Percentiles rank a stretch among this genome's conserved stretches.
phyloP scores from a whole-genome alignment of 768 basidiomycete genomes.

The Epithele typhae region DNA sequence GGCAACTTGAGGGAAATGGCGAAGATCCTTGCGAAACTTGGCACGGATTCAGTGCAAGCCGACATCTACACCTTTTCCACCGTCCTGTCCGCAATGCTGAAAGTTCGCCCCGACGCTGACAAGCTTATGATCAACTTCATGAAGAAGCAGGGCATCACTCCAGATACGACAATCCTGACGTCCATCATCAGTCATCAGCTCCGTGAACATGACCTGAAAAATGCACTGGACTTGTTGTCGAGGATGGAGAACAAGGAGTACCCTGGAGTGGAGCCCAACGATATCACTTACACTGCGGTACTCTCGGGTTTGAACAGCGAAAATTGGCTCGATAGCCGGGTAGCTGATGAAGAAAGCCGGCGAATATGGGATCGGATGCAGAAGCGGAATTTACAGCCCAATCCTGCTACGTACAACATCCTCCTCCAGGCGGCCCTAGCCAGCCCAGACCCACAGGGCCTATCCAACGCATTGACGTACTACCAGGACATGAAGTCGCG shows the following conservation, averaged over 20 bases:
- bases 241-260: conserved; percentile 62
- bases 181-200: conserved; percentile 77
- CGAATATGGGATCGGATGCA: conserved; percentile 59
- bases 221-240: conserved; percentile 65
- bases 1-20: conserved; percentile 62
- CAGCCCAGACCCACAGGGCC: conserved; percentile 43
- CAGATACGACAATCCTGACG: conserved; percentile 74
- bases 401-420: conserved; percentile 70
- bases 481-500: conserved; percentile 56
- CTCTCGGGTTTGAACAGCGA: conserved; percentile 69
- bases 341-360: conserved; percentile 42
- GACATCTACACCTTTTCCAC: conserved; percentile 88
- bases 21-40: conserved; percentile 52
- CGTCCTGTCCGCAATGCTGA: conserved; percentile 73
- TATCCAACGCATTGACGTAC: conserved; percentile 52
- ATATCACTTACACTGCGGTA: conserved; percentile 80
- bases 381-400: conserved; percentile 46
- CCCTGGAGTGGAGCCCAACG: conserved; percentile 52
- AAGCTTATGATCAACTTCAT: conserved; percentile 66
- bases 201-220: conserved; percentile 49
- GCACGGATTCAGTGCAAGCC: conserved; percentile 48
- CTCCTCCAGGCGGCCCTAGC: conserved; percentile 66
- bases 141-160: conserved; percentile 66
- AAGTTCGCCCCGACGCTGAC: conserved; percentile 61
- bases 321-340: conserved; percentile 40